These are phyloP conservation scores for Plasmodium knowlesi DNA, from an alignment of 169 alveolate genomes.

Conservation along the genomic window DNA sequence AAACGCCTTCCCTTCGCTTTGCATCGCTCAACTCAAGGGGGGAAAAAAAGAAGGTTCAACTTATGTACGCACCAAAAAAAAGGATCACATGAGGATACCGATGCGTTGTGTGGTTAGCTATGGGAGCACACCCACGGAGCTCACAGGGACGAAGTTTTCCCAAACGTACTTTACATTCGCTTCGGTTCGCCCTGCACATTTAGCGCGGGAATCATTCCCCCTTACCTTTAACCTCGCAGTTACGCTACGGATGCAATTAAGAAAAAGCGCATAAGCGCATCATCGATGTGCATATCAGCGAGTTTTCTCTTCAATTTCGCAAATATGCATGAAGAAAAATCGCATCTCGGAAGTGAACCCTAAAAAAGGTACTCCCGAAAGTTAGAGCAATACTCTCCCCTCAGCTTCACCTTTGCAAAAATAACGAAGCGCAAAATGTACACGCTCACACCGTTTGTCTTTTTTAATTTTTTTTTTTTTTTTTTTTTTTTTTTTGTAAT, in stretches of 20 bases:
- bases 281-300: background rate
- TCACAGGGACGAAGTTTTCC: background rate
- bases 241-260: background rate
- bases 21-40: background rate
- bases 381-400: background rate
- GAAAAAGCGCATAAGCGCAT: background rate
- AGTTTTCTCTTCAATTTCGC: background rate
- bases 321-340: background rate
- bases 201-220: background rate
- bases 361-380: background rate
- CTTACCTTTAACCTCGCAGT: background rate
- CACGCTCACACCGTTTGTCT: background rate
- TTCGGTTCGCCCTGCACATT: background rate
- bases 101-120: background rate
- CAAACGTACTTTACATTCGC: background rate
- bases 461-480: background rate
- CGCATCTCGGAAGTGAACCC: background rate
- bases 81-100: background rate
- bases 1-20: background rate
- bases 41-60: background rate
- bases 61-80: background rate
- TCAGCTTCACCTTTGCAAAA: background rate
- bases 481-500: too few species aligned
- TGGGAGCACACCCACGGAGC: background rate
- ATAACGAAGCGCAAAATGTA: background rate